Percentiles rank a stretch among this genome's conserved stretches.
Evolutionary conservation across 805 yeast species (phyloP).

Genomic region (Kockiozyma suomiensis): DNA sequence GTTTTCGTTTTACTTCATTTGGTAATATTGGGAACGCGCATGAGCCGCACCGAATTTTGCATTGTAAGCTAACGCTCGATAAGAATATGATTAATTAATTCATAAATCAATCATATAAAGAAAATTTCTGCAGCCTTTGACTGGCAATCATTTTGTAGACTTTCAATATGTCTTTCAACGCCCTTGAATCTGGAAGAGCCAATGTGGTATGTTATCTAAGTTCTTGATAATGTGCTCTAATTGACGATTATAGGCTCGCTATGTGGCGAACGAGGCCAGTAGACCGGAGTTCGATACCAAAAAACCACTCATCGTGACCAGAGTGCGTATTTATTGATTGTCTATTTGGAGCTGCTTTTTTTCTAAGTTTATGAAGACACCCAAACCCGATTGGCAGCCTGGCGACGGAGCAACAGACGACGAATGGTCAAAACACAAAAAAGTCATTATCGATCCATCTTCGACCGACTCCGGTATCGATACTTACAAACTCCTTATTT

Average conservation of each 20-base stretch:
- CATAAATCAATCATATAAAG: not conserved
- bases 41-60: not conserved
- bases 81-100: not conserved
- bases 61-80: not conserved
- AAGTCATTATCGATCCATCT: slow-evolving; percentile 54
- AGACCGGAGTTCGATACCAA: slow-evolving; percentile 36
- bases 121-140: not conserved
- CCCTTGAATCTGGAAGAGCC: slow-evolving; percentile 1
- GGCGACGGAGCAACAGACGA: slow-evolving; percentile 53
- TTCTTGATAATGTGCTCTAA: not conserved
- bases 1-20: not conserved
- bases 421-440: slow-evolving; percentile 51
- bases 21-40: not conserved
- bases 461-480: slow-evolving; percentile 47
- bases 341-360: too few species aligned
- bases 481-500: slow-evolving; percentile 56
- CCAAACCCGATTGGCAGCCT: slow-evolving; percentile 48
- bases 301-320: not conserved
- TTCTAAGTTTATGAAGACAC: too few species aligned
- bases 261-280: slow-evolving; percentile 36
- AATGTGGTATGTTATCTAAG: not conserved
- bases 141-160: not conserved
- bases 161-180: not conserved
- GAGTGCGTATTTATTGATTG: slow-evolving; percentile 9
- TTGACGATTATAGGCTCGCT: slow-evolving; percentile 31